phyloP scores from a whole-genome alignment of 768 basidiomycete species.

The Tylopilus sp. region DNA sequence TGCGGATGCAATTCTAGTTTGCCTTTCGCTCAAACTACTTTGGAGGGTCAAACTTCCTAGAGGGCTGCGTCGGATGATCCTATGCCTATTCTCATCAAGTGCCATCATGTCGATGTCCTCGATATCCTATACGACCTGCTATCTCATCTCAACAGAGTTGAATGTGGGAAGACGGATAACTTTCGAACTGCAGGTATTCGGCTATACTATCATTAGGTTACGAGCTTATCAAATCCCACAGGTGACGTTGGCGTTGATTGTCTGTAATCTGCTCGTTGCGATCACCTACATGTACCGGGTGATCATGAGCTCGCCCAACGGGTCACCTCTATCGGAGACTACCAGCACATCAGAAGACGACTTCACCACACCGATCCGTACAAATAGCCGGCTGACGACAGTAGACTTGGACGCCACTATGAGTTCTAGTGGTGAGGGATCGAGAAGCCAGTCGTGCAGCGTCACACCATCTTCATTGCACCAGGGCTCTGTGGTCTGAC shows the following conservation, averaged over 20 bases:
- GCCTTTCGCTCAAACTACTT: conserved; percentile 12
- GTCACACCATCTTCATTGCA: too few species aligned
- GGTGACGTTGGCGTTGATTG: background rate
- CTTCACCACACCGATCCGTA: background rate
- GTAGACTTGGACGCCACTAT: background rate
- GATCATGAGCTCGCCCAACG: background rate
- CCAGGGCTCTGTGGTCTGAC: too few species aligned
- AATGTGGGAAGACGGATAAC: background rate
- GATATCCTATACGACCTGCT: background rate
- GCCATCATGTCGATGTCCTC: conserved; percentile 6
- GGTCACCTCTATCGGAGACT: background rate
- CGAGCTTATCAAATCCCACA: background rate
- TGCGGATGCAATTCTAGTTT: background rate
- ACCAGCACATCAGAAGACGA: background rate
- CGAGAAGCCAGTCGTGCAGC: too few species aligned
- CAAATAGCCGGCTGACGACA: background rate
- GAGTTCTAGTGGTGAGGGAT: too few species aligned
- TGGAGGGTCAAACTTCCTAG: conserved; percentile 14
- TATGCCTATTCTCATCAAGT: conserved; percentile 13
- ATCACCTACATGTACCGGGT: conserved; percentile 12
- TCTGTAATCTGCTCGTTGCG: conserved; percentile 14
- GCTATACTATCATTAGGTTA: background rate
- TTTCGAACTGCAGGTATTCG: background rate
- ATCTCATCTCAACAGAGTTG: background rate
- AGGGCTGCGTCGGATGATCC: conserved; percentile 16